A percentile compares a stretch with the other conserved stretches of the same genome.
Evolutionary conservation across 2,329 filamentous ascomycete genomes (phyloP).

Genomic region (Fusarium mexicanum): DNA sequence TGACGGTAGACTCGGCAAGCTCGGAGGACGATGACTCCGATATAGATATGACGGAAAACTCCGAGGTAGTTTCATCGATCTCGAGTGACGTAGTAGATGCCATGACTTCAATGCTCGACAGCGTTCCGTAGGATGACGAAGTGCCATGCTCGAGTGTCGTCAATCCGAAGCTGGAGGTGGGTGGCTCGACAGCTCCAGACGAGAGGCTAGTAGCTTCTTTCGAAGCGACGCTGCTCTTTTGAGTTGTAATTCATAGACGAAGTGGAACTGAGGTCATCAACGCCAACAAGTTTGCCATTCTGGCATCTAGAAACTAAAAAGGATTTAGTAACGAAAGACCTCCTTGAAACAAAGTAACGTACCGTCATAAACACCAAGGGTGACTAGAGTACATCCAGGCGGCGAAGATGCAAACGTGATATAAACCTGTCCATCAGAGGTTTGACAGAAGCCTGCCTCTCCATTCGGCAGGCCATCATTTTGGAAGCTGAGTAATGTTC

Average conservation of each 20-base stretch:
- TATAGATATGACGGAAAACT: fast-evolving
- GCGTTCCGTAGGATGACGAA: fast-evolving
- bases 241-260: fast-evolving
- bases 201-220: neutral
- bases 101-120: neutral
- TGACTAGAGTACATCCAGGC: neutral
- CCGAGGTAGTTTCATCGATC: fast-evolving
- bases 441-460: neutral
- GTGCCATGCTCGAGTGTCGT: neutral
- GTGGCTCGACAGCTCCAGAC: neutral
- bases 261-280: fast-evolving
- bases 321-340: fast-evolving
- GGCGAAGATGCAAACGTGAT: neutral
- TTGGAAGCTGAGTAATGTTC: fast-evolving
- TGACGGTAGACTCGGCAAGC: neutral
- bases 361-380: neutral
- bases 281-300: neutral
- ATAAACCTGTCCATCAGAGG: fast-evolving
- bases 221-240: neutral
- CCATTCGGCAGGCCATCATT: fast-evolving
- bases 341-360: fast-evolving
- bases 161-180: neutral
- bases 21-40: neutral
- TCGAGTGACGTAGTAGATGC: neutral
- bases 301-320: fast-evolving